Evolutionary conservation across 169 alveolate species (phyloP), one percentile per base, ranked within the genome.

Genomic region (Plasmodium vinckei): DNA sequence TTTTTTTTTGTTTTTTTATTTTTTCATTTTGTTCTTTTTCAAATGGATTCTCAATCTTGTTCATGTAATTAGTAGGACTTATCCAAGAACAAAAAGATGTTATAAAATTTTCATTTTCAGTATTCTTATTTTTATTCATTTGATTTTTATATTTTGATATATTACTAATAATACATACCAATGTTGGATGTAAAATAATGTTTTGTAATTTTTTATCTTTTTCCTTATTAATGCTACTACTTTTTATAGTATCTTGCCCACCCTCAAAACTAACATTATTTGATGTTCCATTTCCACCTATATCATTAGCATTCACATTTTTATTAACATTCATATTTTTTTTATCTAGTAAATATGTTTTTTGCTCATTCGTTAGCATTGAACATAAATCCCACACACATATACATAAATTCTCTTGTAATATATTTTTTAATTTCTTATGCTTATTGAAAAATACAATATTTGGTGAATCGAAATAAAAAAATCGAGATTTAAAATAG

Each of bases 351-450:
- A 77, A 64, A 54, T 63, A 77, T 2, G 10, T 5, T 9, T 77
- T 77, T 23, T 77, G 77, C 17, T 77, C 77, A 59, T 77, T 77
- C 1, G 77, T 63, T n/a, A 77, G 12, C 21, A 77, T 77, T 1
- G 88, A 77, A 12, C 88, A 77, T 25, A 77, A 5, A 23, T 77
- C 88, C 88, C 88, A 77, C 21, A 77, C 71, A 51, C 88, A 77
- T 53, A 77, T 51, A 44, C 88, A 75, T 9, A 77, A 25, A 15
- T 42, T 47, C 10, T 77, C 72, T 12, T 44, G 23, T 6, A 63
- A 39, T 13, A 9, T 46, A 5, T 47, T 69, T 44, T 68, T 73
- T 46, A 57, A 17, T 33, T 77, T 77, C 19, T 64, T 77, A 44
- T 64, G 63, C 33, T 68, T 77, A 42, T 64, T 77, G 19, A 77